Evolutionary conservation across 768 basidiomycete genomes (phyloP), one percentile per base, ranked within the genome.

Genomic region (Phaffia tasmanica): DNA sequence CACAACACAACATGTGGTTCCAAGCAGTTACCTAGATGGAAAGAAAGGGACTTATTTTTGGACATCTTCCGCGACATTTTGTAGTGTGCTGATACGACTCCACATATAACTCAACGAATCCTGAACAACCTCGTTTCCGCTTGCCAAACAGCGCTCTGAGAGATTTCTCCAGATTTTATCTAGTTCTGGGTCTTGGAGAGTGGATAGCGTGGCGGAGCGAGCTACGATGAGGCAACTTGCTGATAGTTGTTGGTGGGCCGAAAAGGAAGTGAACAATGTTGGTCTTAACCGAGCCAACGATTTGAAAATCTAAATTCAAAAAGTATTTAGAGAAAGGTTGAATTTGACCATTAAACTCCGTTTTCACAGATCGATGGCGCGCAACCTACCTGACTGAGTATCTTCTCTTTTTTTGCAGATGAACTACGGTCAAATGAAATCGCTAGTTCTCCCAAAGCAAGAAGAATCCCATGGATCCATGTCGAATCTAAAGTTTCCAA

Each of bases 401-500:
- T 11, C 11, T 42, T 11, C 35, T 42, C 35, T 42, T 11, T 42
- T 11, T 42, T 42, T 42, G 11, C 11, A 19, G 35, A 27, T 8
- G 32, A 19, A 42, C 1, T 2, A 9, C 16, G 23, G 0, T 4
- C n/a, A 6, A 6, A 53, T 14, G 19, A 23, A 29, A 32, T 47
- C 0, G 89, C 84, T 19, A 97, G 78, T 73, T 91, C 86, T 9
- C 81, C 80, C 29, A 97, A 79, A 1, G 83, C 84, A 27, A 85
- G 78, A n/a, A 97, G 76, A 11, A 81, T 85, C 1, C 94, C 94
- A 72, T 97, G 92, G 14, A 92, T 77, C 72, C 87, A 86, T 23
- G 80, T 78, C 16, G 79, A 68, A 75, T 95, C 91, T 25, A 86
- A 85, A 16, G 80, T 79, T 30, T 86, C 76, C 7, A 89, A 76